Evolutionary conservation across 2,329 filamentous ascomycete genomes (phyloP).

Genomic region (Ceratocystis huliohia): DNA sequence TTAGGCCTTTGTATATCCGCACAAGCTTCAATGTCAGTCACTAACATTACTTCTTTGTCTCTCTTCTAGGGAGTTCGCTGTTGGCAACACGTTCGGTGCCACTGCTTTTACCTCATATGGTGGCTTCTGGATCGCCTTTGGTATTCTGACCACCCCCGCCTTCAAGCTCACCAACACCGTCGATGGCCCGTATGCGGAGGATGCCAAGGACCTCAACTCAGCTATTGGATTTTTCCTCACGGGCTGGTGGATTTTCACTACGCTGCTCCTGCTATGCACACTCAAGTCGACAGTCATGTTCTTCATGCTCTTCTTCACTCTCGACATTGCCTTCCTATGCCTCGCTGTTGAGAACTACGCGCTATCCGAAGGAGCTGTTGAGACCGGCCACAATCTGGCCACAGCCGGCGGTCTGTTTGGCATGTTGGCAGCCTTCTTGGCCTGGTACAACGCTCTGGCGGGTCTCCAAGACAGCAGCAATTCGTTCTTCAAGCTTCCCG

Average conservation of each 20-base stretch:
- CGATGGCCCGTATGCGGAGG: constrained; percentile 35
- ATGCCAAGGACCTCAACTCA: constrained; percentile 39
- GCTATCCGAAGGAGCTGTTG: constrained; percentile 37
- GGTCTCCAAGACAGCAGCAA: constrained; percentile 71
- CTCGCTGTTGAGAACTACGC: constrained; percentile 53
- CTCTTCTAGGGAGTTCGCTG: constrained; percentile 59
- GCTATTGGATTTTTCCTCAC: constrained; percentile 63
- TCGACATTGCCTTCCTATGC: constrained; percentile 64
- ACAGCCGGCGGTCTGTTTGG: constrained; percentile 69
- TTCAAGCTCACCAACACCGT: constrained; percentile 43
- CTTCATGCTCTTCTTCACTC: constrained; percentile 63
- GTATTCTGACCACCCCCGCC: constrained; percentile 54
- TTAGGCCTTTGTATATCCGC: neutral
- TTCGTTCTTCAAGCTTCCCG: constrained; percentile 82
- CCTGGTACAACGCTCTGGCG: constrained; percentile 78
- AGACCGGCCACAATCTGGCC: constrained; percentile 39
- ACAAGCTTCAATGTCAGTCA: neutral
- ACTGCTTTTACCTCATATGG: constrained; percentile 71
- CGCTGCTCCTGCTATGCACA: constrained; percentile 59
- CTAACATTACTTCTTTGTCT: neutral
- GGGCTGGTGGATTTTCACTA: constrained; percentile 78
- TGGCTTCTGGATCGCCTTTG: constrained; percentile 71
- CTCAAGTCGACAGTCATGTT: constrained; percentile 66
- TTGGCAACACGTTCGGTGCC: constrained; percentile 78
- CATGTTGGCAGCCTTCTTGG: constrained; percentile 65